Percentiles rank a stretch among this genome's conserved stretches.
These are phyloP conservation scores for Colletotrichum acutatum DNA, from an alignment of 2,329 filamentous ascomycete species.

Conservation along the genomic window DNA sequence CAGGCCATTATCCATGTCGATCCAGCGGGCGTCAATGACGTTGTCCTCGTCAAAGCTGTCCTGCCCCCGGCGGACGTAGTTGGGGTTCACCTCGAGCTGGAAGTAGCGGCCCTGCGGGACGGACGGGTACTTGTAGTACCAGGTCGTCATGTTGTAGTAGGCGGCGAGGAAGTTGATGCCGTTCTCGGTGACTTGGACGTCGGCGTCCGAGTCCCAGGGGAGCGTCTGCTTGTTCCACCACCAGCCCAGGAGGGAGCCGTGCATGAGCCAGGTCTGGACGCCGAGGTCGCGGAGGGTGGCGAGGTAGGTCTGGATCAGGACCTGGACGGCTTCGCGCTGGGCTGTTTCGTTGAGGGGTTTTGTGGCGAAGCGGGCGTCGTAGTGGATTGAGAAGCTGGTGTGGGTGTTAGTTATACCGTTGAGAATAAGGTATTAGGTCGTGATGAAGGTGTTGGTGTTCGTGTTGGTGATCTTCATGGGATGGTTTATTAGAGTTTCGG, in stretches of 20 bases:
- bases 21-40: slow-evolving; percentile 60
- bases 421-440: neutral
- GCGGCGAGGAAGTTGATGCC: slow-evolving; percentile 75
- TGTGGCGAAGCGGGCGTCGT: slow-evolving; percentile 52
- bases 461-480: neutral
- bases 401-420: neutral
- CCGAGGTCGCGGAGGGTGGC: slow-evolving; percentile 72
- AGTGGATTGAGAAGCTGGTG: slow-evolving; percentile 45
- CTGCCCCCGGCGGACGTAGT: slow-evolving; percentile 47
- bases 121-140: slow-evolving; percentile 53
- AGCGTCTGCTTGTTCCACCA: slow-evolving; percentile 83
- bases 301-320: slow-evolving; percentile 79
- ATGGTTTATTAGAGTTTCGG: neutral
- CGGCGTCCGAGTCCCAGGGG: slow-evolving; percentile 82
- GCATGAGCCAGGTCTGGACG: slow-evolving; percentile 84
- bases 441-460: no score
- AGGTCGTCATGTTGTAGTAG: slow-evolving; percentile 70
- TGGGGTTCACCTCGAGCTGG: slow-evolving; percentile 61
- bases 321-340: slow-evolving; percentile 69
- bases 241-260: slow-evolving; percentile 87
- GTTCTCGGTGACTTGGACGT: slow-evolving; percentile 76
- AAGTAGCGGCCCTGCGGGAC: slow-evolving; percentile 55
- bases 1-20: slow-evolving; percentile 57
- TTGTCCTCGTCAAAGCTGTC: slow-evolving; percentile 47
- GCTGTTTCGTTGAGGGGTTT: slow-evolving; percentile 61